These are phyloP conservation scores for Anastatica hierochuntica DNA, from an alignment of 345 rosid genomes.

Conservation along the genomic window DNA sequence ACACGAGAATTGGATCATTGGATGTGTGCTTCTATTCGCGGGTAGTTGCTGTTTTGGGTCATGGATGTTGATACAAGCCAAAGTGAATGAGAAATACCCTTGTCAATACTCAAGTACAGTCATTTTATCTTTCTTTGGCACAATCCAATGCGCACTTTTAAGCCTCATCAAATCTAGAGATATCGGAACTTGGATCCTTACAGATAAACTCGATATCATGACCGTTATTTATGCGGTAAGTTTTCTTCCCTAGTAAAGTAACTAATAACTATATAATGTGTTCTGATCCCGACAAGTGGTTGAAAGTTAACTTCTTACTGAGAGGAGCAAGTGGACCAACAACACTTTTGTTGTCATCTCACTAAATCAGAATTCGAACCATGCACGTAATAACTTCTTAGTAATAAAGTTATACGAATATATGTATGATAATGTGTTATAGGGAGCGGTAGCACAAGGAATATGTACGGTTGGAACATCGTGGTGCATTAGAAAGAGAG, in stretches of 20 bases:
- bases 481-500: slow-evolving; percentile 29
- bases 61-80: slow-evolving; percentile 29
- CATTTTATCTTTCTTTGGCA: slow-evolving; percentile 21
- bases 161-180: slow-evolving; percentile 27
- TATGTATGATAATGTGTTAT: neutral
- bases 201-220: slow-evolving; percentile 23
- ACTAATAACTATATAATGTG: too few relatives aligned
- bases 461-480: slow-evolving; percentile 31
- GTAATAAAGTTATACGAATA: too few relatives aligned
- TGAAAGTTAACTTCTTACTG: too few relatives aligned
- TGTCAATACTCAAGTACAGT: slow-evolving; percentile 28
- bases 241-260: neutral
- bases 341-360: too few relatives aligned
- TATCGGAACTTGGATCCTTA: slow-evolving; percentile 18
- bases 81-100: slow-evolving; percentile 23
- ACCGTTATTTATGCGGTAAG: slow-evolving; percentile 26
- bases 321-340: too few relatives aligned
- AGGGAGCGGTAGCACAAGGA: slow-evolving; percentile 33
- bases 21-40: slow-evolving; percentile 20
- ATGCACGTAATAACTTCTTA: too few relatives aligned
- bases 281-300: too few relatives aligned
- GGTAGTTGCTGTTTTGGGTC: slow-evolving; percentile 25
- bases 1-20: slow-evolving; percentile 23
- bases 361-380: too few relatives aligned
- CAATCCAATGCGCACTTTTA: slow-evolving; percentile 28